Percentiles rank a stretch among this genome's conserved stretches.
These are phyloP conservation scores for Silene vulgaris DNA, from an alignment of 179 eudicot species.

Conservation along the genomic window DNA sequence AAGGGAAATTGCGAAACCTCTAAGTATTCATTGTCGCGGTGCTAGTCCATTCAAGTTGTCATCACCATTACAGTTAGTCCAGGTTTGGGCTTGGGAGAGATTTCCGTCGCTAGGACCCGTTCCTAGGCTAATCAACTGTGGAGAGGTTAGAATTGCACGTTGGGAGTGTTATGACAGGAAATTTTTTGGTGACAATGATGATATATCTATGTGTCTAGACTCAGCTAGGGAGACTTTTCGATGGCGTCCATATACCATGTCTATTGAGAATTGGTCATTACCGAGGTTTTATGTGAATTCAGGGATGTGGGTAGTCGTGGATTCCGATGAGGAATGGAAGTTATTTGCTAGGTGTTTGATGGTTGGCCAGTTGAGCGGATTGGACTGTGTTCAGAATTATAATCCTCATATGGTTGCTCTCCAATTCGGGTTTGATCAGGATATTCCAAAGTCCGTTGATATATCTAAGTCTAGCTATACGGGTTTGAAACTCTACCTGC, in stretches of 20 bases:
- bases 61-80: constrained; percentile 28
- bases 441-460: constrained; percentile 28
- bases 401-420: constrained; percentile 37
- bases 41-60: neutral
- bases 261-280: constrained; percentile 3
- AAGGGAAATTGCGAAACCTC: neutral
- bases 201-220: neutral
- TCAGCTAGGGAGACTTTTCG: neutral
- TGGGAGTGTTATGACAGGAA: neutral
- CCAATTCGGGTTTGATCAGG: constrained; percentile 45
- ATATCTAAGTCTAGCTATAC: neutral
- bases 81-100: constrained; percentile 46
- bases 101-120: constrained; percentile 26
- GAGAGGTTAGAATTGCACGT: constrained; percentile 8
- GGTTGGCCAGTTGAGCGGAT: constrained; percentile 10
- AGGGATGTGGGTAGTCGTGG: neutral
- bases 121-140: neutral
- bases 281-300: constrained; percentile 8
- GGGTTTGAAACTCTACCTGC: constrained; percentile 28
- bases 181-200: neutral
- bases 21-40: neutral
- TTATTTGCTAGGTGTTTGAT: neutral
- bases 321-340: neutral
- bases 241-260: constrained; percentile 3
- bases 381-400: constrained; percentile 28